A percentile compares a stretch with the other conserved stretches of the same genome.
Evolutionary conservation across 78 protist genomes (phyloP).

Genomic region (Pigoraptor vietnamica): DNA sequence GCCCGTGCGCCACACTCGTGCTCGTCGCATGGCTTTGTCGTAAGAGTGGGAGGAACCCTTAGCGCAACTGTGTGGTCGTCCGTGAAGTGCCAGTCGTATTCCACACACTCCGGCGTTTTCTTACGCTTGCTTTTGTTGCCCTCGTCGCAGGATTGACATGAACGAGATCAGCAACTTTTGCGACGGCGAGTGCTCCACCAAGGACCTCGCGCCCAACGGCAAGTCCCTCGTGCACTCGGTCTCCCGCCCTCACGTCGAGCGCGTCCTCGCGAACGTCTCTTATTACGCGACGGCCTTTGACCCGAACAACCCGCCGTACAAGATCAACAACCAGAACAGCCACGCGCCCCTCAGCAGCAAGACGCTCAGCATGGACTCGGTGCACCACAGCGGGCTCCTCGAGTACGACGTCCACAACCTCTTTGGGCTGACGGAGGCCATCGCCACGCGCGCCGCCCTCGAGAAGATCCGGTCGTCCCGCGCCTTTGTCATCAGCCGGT

Average conservation of each 20-base stretch:
- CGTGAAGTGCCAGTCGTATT: no score
- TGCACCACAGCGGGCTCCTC: constrained; percentile 13
- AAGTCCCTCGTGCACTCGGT: not conserved
- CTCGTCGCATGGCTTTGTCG: not conserved
- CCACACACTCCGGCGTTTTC: no score
- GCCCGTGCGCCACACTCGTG: not conserved
- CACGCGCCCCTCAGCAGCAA: constrained; percentile 21
- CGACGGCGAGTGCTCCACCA: constrained; percentile 4
- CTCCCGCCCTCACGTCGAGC: not conserved
- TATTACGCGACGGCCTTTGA: constrained; percentile 1
- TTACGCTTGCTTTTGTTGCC: no score
- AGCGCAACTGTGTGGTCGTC: no score
- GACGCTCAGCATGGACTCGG: constrained; percentile 32
- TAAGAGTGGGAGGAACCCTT: no score
- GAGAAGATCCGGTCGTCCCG: constrained; percentile 30
- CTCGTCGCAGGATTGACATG: constrained; percentile 78
- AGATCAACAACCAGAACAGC: not conserved
- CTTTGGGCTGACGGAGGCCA: constrained; percentile 53
- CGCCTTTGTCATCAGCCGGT: constrained; percentile 52
- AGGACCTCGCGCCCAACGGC: not conserved
- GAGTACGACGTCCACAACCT: constrained; percentile 59
- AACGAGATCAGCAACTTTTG: constrained; percentile 65
- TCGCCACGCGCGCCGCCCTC: constrained; percentile 52
- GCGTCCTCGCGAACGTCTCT: not conserved
- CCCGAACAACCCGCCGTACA: constrained; percentile 37